Evolutionary conservation across 495 filamentous ascomycete species (phyloP).

Genomic region (Beverwykella pulmonaria): DNA sequence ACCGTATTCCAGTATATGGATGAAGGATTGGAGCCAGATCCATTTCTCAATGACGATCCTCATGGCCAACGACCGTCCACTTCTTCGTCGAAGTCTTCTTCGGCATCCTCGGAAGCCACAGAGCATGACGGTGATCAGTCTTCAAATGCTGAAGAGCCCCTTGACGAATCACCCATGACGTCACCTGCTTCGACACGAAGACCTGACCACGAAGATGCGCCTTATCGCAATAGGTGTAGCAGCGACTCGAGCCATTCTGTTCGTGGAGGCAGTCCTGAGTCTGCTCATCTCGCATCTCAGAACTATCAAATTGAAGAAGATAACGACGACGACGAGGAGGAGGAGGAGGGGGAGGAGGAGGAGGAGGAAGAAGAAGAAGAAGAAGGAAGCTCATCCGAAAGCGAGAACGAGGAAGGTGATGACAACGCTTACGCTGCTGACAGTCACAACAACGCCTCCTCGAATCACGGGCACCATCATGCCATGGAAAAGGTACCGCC

Average conservation of each 20-base stretch:
- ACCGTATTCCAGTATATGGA: constrained; percentile 45
- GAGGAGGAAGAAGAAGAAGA: constrained; percentile 25
- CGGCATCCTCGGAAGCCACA: constrained; percentile 14
- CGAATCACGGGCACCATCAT: constrained; percentile 8
- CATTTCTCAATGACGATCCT: constrained; percentile 5
- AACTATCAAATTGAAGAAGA: constrained; percentile 8
- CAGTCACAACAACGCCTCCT: neutral
- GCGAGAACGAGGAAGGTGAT: constrained; percentile 40
- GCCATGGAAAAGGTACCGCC: constrained; percentile 28
- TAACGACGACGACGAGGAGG: constrained; percentile 36
- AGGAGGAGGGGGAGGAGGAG: constrained; percentile 21
- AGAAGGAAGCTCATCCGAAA: constrained; percentile 20
- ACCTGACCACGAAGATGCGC: constrained; percentile 1
- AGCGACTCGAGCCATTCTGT: constrained; percentile 32
- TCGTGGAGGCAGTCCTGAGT: constrained; percentile 30
- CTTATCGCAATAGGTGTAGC: constrained; percentile 26
- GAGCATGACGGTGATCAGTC: constrained; percentile 17
- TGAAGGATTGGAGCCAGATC: constrained; percentile 18
- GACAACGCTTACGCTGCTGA: constrained; percentile 23
- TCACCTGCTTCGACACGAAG: constrained; percentile 24
- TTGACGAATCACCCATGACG: constrained; percentile 24
- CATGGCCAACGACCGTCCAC: neutral
- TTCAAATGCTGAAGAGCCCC: constrained; percentile 23
- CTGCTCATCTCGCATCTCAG: neutral
- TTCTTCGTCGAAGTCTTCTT: constrained; percentile 16